Percentiles rank a stretch among this genome's conserved stretches.
phyloP scores from a whole-genome alignment of 176 grass and related monocot genomes.

The Thinopyrum elongatum region DNA sequence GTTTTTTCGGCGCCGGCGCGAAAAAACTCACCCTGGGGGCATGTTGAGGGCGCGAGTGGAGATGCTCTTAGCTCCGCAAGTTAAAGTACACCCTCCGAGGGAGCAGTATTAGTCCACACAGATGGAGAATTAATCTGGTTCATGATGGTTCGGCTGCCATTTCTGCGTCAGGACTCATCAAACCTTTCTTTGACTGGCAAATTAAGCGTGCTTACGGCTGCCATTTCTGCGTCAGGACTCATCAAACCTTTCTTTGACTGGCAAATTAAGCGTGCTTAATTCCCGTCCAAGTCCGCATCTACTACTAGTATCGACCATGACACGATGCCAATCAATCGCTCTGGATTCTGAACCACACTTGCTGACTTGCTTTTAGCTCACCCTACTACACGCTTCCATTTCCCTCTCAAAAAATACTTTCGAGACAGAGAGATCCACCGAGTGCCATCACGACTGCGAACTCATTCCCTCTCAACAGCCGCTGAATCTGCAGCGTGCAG shows the following conservation, averaged over 20 bases:
- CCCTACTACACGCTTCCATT: not conserved
- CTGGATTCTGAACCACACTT: not conserved
- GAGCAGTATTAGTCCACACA: not conserved
- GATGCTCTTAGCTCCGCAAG: no score
- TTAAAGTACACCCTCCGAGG: no score
- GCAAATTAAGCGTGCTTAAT: not conserved
- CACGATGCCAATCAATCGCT: not conserved
- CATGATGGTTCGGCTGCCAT: not conserved
- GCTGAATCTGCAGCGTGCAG: not conserved
- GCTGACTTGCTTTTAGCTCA: slow-evolving; percentile 3
- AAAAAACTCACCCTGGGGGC: no score
- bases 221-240: not conserved
- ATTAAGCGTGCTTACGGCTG: not conserved
- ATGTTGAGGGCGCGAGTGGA: no score
- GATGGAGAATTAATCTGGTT: not conserved
- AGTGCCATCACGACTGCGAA: not conserved
- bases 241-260: slow-evolving; percentile 26
- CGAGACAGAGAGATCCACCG: not conserved
- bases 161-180: not conserved
- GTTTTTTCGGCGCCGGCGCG: no score
- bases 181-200: slow-evolving; percentile 28
- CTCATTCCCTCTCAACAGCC: not conserved
- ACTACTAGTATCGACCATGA: slow-evolving; percentile 18
- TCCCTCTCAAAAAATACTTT: not conserved
- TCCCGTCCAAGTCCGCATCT: slow-evolving; percentile 19